Evolutionary conservation across 2,329 filamentous ascomycete species (phyloP).

Genomic region (Trichophyton benhamiae): DNA sequence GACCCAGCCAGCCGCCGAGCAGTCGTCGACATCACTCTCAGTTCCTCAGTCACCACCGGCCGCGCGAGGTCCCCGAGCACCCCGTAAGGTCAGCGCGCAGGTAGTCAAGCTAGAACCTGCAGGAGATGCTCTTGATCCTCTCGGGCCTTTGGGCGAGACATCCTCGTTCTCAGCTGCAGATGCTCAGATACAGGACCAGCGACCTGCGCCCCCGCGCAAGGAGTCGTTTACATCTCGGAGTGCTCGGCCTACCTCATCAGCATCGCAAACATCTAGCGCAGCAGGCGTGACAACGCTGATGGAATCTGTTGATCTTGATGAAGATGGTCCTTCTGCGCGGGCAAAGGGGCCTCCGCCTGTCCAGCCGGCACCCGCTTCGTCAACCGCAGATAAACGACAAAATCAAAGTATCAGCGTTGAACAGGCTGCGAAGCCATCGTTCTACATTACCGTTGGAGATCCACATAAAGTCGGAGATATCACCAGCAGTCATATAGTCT

Average conservation of each 20-base stretch:
- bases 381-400: conserved; percentile 35
- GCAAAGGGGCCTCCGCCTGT: conserved; percentile 52
- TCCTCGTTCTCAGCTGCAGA: conserved; percentile 24
- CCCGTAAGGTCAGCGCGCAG: conserved; percentile 47
- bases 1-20: conserved; percentile 15
- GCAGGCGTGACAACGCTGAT: conserved; percentile 33
- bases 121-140: conserved; percentile 49
- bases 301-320: conserved; percentile 60
- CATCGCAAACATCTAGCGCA: conserved; percentile 38
- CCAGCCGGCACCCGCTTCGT: conserved; percentile 32
- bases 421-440: conserved; percentile 82
- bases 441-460: conserved; percentile 84
- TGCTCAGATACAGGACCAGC: conserved; percentile 33
- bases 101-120: conserved; percentile 51
- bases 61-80: conserved; percentile 40
- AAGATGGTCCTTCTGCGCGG: conserved; percentile 44
- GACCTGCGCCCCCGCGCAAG: conserved; percentile 48
- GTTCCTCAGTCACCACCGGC: conserved; percentile 37
- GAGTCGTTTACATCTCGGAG: conserved; percentile 35
- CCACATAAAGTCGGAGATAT: conserved; percentile 96
- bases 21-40: conserved; percentile 21
- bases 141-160: conserved; percentile 44
- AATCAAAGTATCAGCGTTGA: conserved; percentile 80
- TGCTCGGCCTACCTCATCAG: conserved; percentile 27
- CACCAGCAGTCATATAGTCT: conserved; percentile 95